Conservation (phyloP, 1,284 basidiomycete species). For the Stygiomarasmius scandens region DNA sequence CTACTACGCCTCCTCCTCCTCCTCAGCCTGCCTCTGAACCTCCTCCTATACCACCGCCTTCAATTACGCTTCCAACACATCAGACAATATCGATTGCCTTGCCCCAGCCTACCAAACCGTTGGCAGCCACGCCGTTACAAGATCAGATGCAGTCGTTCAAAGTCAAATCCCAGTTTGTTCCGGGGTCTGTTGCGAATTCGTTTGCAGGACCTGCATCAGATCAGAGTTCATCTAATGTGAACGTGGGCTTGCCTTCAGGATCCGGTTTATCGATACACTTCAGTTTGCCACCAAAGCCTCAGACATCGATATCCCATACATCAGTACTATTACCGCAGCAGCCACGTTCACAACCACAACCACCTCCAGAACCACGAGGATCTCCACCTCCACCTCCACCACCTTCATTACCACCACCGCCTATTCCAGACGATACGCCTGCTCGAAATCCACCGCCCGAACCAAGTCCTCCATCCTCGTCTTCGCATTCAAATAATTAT, state of each 20-base stretch:
- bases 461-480: conserved; percentile 18
- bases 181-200: background rate
- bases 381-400: conserved; percentile 27
- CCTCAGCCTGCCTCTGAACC: conserved; percentile 18
- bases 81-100: conserved; percentile 14
- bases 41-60: conserved; percentile 18
- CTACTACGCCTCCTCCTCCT: too few relatives aligned
- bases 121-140: conserved; percentile 11
- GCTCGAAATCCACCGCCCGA: conserved; percentile 24
- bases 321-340: background rate
- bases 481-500: conserved; percentile 20
- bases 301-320: background rate
- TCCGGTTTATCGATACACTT: background rate
- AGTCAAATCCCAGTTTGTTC: background rate
- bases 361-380: conserved; percentile 27
- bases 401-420: conserved; percentile 27
- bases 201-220: background rate
- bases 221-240: background rate
- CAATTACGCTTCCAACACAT: conserved; percentile 8
- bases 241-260: background rate
- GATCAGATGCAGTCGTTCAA: conserved; percentile 11
- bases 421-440: conserved; percentile 18
- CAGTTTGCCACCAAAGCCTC: background rate
- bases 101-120: conserved; percentile 1
- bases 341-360: conserved; percentile 12